phyloP scores from a whole-genome alignment of 768 basidiomycete genomes.

The Boletus rex-veris region DNA sequence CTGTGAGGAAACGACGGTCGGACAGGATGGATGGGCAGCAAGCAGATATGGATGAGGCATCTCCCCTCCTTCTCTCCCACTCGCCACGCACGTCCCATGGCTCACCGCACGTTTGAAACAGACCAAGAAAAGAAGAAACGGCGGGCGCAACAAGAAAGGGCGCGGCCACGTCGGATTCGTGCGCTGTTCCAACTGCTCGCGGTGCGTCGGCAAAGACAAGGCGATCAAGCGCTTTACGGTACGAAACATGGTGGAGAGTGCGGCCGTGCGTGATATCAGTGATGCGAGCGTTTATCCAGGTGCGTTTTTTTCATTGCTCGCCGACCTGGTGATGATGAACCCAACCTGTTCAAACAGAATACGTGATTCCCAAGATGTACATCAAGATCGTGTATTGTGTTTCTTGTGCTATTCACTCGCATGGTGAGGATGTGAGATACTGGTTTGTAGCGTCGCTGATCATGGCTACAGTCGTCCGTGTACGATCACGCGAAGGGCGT shows the following conservation, averaged over 20 bases:
- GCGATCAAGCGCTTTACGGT: slow-evolving; percentile 99
- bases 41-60: slow-evolving; percentile 6
- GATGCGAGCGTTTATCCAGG: slow-evolving; percentile 93
- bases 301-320: slow-evolving; percentile 37
- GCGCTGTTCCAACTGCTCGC: slow-evolving; percentile 99
- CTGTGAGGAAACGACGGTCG: not conserved
- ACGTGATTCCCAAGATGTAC: slow-evolving; percentile 95
- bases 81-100: not conserved
- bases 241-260: slow-evolving; percentile 99
- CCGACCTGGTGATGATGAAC: not conserved
- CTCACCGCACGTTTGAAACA: slow-evolving; percentile 29
- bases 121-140: slow-evolving; percentile 99
- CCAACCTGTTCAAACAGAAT: slow-evolving; percentile 50
- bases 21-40: slow-evolving; percentile 7
- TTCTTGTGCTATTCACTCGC: slow-evolving; percentile 98
- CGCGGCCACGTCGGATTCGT: slow-evolving; percentile 94
- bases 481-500: slow-evolving; percentile 91
- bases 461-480: slow-evolving; percentile 76
- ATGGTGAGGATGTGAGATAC: slow-evolving; percentile 56
- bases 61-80: not conserved
- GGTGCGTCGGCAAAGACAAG: slow-evolving; percentile 98
- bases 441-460: not conserved
- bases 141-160: slow-evolving; percentile 98
- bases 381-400: slow-evolving; percentile 99
- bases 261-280: slow-evolving; percentile 94